Evolutionary conservation across 768 basidiomycete genomes (phyloP).

Genomic region (Macrolepiota dolichaula): DNA sequence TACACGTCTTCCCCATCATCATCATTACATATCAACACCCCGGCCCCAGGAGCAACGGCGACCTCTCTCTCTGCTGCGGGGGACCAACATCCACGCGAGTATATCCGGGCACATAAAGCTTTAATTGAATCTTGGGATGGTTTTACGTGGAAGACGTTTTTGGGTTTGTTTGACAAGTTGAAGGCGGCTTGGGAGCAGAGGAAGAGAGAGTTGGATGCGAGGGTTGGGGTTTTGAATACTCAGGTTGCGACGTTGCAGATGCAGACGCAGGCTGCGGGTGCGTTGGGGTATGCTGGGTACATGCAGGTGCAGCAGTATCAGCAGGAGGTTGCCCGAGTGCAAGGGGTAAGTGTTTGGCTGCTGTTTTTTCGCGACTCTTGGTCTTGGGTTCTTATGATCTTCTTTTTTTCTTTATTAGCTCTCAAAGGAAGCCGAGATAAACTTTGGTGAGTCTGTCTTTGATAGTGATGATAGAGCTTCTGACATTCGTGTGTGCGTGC

Average conservation of each 20-base stretch:
- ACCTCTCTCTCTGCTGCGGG: conserved; percentile 29
- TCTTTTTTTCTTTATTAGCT: conserved; percentile 31
- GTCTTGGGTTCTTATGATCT: not conserved
- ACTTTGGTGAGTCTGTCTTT: conserved; percentile 38
- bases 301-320: conserved; percentile 42
- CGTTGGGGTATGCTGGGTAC: conserved; percentile 34
- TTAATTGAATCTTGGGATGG: conserved; percentile 72
- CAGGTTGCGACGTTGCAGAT: conserved; percentile 31
- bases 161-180: conserved; percentile 59
- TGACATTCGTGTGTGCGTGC: not conserved
- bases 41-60: conserved; percentile 7
- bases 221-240: conserved; percentile 37
- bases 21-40: conserved; percentile 5
- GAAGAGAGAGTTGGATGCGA: conserved; percentile 51
- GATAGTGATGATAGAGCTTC: not conserved
- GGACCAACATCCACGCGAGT: conserved; percentile 64
- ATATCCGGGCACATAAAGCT: conserved; percentile 59
- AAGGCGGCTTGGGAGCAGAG: conserved; percentile 63
- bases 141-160: conserved; percentile 69
- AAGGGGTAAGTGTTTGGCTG: conserved; percentile 50
- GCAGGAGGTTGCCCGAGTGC: conserved; percentile 55
- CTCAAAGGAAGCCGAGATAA: conserved; percentile 49
- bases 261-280: conserved; percentile 28
- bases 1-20: not conserved
- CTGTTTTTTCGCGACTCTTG: not conserved